These are phyloP conservation scores for Komagataella populi DNA, from an alignment of 805 yeast genomes.

Conservation along the genomic window DNA sequence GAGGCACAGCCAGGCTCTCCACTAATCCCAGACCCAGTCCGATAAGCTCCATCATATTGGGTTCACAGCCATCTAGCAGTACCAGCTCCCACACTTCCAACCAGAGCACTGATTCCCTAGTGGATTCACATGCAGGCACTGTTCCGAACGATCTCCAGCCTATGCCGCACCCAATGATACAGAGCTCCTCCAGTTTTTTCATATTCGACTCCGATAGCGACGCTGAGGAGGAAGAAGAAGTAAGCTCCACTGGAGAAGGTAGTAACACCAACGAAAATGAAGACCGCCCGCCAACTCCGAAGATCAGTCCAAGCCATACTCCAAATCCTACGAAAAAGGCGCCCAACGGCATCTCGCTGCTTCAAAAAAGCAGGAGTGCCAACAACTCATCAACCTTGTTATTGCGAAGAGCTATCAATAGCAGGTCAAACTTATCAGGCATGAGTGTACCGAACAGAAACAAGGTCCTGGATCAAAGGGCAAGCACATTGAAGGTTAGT, in stretches of 20 bases:
- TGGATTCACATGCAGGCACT: neutral
- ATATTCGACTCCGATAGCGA: neutral
- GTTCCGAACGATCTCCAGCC: neutral
- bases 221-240: neutral
- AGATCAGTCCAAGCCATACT: neutral
- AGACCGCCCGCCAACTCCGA: neutral
- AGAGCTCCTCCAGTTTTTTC: neutral
- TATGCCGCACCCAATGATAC: neutral
- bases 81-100: neutral
- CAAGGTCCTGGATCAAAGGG: neutral
- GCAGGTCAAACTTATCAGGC: neutral
- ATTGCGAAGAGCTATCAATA: neutral
- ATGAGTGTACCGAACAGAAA: neutral
- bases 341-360: neutral
- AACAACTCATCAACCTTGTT: neutral
- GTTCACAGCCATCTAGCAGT: neutral
- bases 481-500: neutral
- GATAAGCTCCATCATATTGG: neutral
- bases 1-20: neutral
- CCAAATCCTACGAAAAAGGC: neutral
- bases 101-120: neutral
- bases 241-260: neutral
- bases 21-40: neutral
- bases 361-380: neutral
- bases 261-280: neutral